Evolutionary conservation across 495 filamentous ascomycete species (phyloP).

Genomic region (Massariosphaeria phaeospora): DNA sequence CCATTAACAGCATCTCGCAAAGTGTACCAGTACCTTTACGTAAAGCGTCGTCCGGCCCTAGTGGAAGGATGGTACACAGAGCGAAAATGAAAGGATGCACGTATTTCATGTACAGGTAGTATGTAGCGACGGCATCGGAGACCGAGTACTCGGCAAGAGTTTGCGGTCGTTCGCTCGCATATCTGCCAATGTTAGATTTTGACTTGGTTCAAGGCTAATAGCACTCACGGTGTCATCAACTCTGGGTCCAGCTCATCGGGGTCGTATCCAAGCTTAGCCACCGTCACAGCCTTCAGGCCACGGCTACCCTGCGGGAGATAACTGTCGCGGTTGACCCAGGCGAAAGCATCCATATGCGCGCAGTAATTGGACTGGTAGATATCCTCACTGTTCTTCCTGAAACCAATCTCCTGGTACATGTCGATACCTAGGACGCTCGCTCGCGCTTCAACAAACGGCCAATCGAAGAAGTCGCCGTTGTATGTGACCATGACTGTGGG

Average conservation of each 20-base stretch:
- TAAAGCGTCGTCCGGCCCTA: slow-evolving; percentile 86
- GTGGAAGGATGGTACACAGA: slow-evolving; percentile 89
- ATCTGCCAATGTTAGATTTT: slow-evolving; percentile 39
- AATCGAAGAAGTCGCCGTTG: slow-evolving; percentile 99
- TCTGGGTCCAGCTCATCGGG: slow-evolving; percentile 97
- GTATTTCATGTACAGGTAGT: slow-evolving; percentile 99
- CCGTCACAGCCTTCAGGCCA: slow-evolving; percentile 95
- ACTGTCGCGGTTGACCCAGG: slow-evolving; percentile 98
- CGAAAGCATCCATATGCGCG: slow-evolving; percentile 98
- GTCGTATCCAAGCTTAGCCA: slow-evolving; percentile 96
- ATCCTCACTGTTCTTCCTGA: slow-evolving; percentile 89
- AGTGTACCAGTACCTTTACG: slow-evolving; percentile 95
- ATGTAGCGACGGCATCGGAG: slow-evolving; percentile 97
- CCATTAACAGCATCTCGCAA: slow-evolving; percentile 99
- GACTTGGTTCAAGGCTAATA: background rate
- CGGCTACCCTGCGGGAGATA: slow-evolving; percentile 96
- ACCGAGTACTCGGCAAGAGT: slow-evolving; percentile 96
- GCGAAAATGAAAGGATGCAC: slow-evolving; percentile 99
- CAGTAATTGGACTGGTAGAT: slow-evolving; percentile 93
- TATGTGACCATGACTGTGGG: slow-evolving; percentile 98
- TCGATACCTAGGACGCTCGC: slow-evolving; percentile 94
- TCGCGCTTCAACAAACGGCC: slow-evolving; percentile 94
- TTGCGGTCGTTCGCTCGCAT: slow-evolving; percentile 87
- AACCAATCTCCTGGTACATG: slow-evolving; percentile 98
- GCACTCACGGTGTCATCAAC: slow-evolving; percentile 70